A percentile compares a stretch with the other conserved stretches of the same genome.
phyloP scores from a whole-genome alignment of 169 alveolate genomes.

The Plasmodium adleri region DNA sequence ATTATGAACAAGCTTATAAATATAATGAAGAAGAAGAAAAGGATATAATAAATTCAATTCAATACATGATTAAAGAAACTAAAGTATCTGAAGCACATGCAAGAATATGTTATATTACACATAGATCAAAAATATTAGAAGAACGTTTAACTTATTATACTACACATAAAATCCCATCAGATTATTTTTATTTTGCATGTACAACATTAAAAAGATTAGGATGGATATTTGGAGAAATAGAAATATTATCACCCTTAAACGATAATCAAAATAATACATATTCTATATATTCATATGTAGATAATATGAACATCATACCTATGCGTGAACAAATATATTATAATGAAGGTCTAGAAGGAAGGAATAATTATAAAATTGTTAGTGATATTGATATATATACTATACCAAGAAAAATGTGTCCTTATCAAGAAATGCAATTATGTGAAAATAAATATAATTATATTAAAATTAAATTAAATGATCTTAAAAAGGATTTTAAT shows the following conservation, averaged over 20 bases:
- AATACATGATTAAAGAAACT: conserved; percentile 59
- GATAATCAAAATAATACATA: conserved; percentile 10
- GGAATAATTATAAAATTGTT: conserved; percentile 20
- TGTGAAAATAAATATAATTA: conserved; percentile 59
- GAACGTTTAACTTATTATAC: conserved; percentile 38
- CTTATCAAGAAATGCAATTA: conserved; percentile 23
- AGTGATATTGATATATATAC: conserved; percentile 51
- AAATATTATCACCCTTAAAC: conserved; percentile 7
- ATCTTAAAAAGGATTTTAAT: conserved; percentile 53
- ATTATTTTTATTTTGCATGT: conserved; percentile 61
- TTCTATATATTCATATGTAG: conserved; percentile 46
- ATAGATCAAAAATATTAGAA: conserved; percentile 61
- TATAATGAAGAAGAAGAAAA: conserved; percentile 56
- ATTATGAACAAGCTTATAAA: conserved; percentile 52
- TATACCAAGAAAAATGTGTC: conserved; percentile 55
- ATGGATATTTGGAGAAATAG: conserved; percentile 71
- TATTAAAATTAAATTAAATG: conserved; percentile 42
- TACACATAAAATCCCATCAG: conserved; percentile 29
- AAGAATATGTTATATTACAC: conserved; percentile 55
- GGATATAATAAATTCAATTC: conserved; percentile 11
- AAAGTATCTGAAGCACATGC: conserved; percentile 62
- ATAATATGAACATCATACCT: conserved; percentile 36
- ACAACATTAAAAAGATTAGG: conserved; percentile 51
- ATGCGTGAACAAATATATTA: conserved; percentile 60
- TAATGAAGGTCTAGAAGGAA: conserved; percentile 72